Evolutionary conservation across 1,284 basidiomycete species (phyloP).

Genomic region (Ceratobasidium sp.): DNA sequence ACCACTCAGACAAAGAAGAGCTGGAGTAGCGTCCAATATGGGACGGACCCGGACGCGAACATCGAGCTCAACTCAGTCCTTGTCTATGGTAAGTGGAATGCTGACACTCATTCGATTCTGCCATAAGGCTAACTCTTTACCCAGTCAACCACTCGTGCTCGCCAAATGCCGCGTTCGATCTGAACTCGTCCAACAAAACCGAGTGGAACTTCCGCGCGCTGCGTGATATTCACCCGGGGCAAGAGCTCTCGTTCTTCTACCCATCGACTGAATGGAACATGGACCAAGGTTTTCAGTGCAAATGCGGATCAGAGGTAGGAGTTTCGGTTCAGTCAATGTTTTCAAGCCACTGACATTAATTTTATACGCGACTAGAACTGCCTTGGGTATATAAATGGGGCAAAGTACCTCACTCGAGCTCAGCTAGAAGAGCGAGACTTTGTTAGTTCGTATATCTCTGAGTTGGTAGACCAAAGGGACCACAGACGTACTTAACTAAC

Average conservation of each 20-base stretch:
- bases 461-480: conserved; percentile 41
- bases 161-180: conserved; percentile 66
- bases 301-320: conserved; percentile 59
- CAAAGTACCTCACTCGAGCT: conserved; percentile 53
- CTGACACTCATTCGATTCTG: background rate
- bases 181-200: conserved; percentile 59
- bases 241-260: conserved; percentile 68
- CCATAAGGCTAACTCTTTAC: background rate
- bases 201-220: conserved; percentile 59
- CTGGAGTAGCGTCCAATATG: conserved; percentile 59
- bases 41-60: conserved; percentile 62
- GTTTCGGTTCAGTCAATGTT: background rate
- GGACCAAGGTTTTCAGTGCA: conserved; percentile 71
- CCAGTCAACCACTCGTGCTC: conserved; percentile 75
- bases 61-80: conserved; percentile 72
- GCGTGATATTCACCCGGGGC: conserved; percentile 56
- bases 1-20: conserved; percentile 48
- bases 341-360: background rate
- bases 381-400: conserved; percentile 56
- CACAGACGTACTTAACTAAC: background rate
- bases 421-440: conserved; percentile 53
- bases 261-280: conserved; percentile 78
- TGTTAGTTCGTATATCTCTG: conserved; percentile 55
- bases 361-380: conserved; percentile 51
- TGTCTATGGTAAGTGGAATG: conserved; percentile 58